Percentiles rank a stretch among this genome's conserved stretches.
Conservation (phyloP, 2,329 filamentous ascomycete genomes). For the Curvularia sp. region DNA sequence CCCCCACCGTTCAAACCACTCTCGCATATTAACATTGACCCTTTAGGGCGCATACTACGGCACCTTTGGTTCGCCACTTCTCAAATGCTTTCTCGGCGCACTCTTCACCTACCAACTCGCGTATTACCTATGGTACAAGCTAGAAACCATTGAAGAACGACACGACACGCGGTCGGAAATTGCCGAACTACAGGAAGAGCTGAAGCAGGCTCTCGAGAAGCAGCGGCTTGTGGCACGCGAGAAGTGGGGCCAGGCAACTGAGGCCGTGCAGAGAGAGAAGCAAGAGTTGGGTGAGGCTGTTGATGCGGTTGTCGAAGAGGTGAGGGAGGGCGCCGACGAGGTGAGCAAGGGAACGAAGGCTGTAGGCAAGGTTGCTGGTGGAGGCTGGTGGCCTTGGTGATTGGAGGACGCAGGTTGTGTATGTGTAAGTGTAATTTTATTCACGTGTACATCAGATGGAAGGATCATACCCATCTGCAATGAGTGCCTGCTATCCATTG, state of each 20-base stretch:
- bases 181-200: slow-evolving; percentile 29
- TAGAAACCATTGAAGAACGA: slow-evolving; percentile 74
- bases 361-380: slow-evolving; percentile 24
- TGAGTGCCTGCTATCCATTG: not conserved
- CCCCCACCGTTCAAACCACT: not conserved
- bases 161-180: slow-evolving; percentile 54
- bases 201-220: slow-evolving; percentile 30
- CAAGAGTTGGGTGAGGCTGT: slow-evolving; percentile 18
- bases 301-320: slow-evolving; percentile 22
- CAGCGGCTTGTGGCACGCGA: slow-evolving; percentile 21
- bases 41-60: slow-evolving; percentile 70
- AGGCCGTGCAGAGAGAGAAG: slow-evolving; percentile 20
- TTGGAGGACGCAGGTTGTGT: not conserved
- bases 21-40: not conserved
- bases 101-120: slow-evolving; percentile 79
- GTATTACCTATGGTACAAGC: slow-evolving; percentile 76
- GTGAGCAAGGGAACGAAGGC: slow-evolving; percentile 22
- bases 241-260: slow-evolving; percentile 16
- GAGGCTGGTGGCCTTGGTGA: slow-evolving; percentile 40
- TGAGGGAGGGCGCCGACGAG: slow-evolving; percentile 25
- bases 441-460: slow-evolving; percentile 6
- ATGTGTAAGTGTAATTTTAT: not conserved
- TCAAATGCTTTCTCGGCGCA: slow-evolving; percentile 76
- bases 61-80: slow-evolving; percentile 74
- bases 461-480: slow-evolving; percentile 7